A percentile compares a stretch with the other conserved stretches of the same genome.
Conservation (phyloP, 192 early-diverging fungal genomes). For the Ambispora gerdemannii region DNA sequence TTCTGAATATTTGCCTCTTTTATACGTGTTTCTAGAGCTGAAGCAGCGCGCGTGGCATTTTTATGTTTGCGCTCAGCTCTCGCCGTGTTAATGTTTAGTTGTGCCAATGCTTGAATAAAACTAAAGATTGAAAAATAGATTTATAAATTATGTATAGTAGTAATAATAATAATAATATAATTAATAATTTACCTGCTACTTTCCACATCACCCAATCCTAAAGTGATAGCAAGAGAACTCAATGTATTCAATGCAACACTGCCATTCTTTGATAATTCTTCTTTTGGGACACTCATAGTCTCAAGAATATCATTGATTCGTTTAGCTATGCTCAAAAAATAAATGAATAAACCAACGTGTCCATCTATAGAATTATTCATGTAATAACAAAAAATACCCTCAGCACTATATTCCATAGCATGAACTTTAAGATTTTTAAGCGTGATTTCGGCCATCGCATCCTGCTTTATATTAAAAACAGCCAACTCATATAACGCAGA, state of each 20-base stretch:
- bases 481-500: slow-evolving; percentile 15
- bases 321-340: slow-evolving; percentile 1
- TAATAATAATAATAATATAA: neutral
- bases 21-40: neutral
- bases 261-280: slow-evolving; percentile 20
- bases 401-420: slow-evolving; percentile 10
- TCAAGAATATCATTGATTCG: slow-evolving; percentile 10
- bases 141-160: neutral
- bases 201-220: slow-evolving; percentile 21
- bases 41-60: neutral
- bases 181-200: slow-evolving; percentile 9
- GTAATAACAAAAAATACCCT: too few species aligned
- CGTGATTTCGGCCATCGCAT: slow-evolving; percentile 5
- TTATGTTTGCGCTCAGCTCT: neutral
- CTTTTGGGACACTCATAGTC: neutral
- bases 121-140: neutral
- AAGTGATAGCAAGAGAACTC: neutral
- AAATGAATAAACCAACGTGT: neutral
- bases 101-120: slow-evolving; percentile 10
- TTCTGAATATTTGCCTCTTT: neutral
- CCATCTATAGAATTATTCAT: too few species aligned
- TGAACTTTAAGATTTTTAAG: neutral
- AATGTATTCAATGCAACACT: neutral
- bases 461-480: slow-evolving; percentile 21
- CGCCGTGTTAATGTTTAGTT: slow-evolving; percentile 1